phyloP scores from a whole-genome alignment of 352 stramenopile genomes.

The Phytopythium mirpurense region DNA sequence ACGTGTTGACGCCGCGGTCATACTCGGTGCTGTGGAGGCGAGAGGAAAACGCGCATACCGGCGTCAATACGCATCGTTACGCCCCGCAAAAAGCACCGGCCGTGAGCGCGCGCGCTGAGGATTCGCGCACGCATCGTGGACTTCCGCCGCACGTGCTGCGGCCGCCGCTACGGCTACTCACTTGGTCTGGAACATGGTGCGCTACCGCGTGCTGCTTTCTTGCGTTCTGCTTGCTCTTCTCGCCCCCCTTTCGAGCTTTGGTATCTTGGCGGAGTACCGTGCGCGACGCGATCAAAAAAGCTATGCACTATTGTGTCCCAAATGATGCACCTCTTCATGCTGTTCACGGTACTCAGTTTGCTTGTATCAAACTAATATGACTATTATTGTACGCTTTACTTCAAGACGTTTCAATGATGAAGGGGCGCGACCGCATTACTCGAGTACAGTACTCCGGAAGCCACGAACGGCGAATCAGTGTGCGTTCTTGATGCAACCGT shows the following conservation, averaged over 20 bases:
- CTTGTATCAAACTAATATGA: too few species aligned
- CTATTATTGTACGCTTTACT: too few species aligned
- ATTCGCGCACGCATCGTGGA: background rate
- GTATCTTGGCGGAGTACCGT: background rate
- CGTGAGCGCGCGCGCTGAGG: background rate
- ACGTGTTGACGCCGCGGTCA: conserved; percentile 99
- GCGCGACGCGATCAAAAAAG: background rate
- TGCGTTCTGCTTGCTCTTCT: conserved; percentile 18
- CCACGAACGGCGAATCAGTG: too few species aligned
- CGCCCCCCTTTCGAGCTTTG: conserved; percentile 9
- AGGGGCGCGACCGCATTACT: too few species aligned
- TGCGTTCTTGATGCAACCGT: too few species aligned
- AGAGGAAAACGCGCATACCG: background rate
- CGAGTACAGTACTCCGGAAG: too few species aligned
- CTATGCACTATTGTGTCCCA: background rate
- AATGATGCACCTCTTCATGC: too few species aligned
- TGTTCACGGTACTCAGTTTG: too few species aligned
- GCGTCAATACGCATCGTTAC: background rate
- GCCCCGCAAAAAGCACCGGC: background rate
- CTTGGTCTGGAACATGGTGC: conserved; percentile 63
- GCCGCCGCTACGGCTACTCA: conserved; percentile 11
- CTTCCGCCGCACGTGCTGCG: background rate
- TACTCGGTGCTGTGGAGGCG: conserved; percentile 91
- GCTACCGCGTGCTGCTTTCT: conserved; percentile 6
- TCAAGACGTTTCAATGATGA: too few species aligned